Base-by-base conservation (phyloP, 208 protist species). In the Leishmania arabica region DNA sequence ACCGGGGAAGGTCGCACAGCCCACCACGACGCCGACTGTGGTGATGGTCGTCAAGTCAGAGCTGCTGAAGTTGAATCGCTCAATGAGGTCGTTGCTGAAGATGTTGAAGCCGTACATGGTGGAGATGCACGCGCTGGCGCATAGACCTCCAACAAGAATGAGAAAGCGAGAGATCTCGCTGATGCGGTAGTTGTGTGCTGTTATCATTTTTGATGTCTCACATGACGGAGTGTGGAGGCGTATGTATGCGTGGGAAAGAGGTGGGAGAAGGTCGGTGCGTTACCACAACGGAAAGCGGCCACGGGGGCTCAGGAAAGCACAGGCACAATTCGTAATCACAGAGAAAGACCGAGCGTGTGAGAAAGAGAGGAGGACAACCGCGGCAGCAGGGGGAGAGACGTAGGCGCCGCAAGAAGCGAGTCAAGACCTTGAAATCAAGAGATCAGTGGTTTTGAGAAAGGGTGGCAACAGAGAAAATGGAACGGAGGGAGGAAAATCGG, bases 91-190 rank as follows among this genome's bases (percentile, higher is more conserved):
- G 68, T 89, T 85, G 69, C 84, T 90, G 76, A 94, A 37, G 54
- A 94, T 82, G 75, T 86, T 92, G 85, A 94, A 94, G 60, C 86
- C 81, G 81, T 94, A 94, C 37, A 89, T 79, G 64, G 84, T 83
- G 17, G 86, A 86, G 24, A 91, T 85, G 77, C 79, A 86, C 19
- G 79, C 40, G 2, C 85, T 81, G 17, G 82, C 88, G 21, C 81
- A 54, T 34, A 93, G 31, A 19, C 90, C 90, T 45, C 80, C 86
- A 34, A 91, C 64, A 21, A 91, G 80, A 17, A 93, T 84, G 69
- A 83, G 79, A 69, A 93, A 93, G 51, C 90, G 87, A 1, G 40
- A n/a, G 42, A 88, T 82, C 77, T 93, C 86, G 66, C 85, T 88
- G 81, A 92, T 85, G 31, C 79, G 71, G 45, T 84, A 86, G 37